Base-by-base conservation (phyloP, 768 basidiomycete genomes). In the Pulveroboletus ravenelii region DNA sequence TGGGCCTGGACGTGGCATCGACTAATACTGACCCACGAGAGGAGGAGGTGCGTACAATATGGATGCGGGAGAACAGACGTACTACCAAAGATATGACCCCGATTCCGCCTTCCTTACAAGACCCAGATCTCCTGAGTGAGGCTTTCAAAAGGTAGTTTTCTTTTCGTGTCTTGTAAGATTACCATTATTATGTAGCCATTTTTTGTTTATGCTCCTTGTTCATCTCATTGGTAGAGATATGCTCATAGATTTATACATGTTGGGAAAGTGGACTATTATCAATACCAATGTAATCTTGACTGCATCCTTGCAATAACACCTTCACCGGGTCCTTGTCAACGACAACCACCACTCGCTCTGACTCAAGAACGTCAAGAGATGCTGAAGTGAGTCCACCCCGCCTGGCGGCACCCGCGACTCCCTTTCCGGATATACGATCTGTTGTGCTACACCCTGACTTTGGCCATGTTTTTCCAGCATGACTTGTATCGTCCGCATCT, bases 401-500 rank as follows among this genome's bases (percentile, higher is more conserved):
- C 82, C 80, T 14, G 72, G 70, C 0, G 77, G 70, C 29, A 62
- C 63, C 29, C 67, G 68, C 27, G 66, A 63, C 41, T 68, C 70
- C 41, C 63, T 50, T 35, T 64, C 57, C 27, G 57, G 50, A 47
- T 60, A 49, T 43, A 62, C 54, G 15, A 62, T 62, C 42, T 62
- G 58, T 41, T 57, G 58, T 47, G 35, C 67, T 9, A 41, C 17
- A 3, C 40, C 54, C 41, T 13, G 62, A 30, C 52, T 39, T 30
- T 64, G 66, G n/a, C 59, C 47, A 8, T 67, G 68, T 57, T 81
- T 85, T 42, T 87, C 86, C 10, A 78, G 72, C 39, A 82, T 61
- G 13, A 70, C 74, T 52, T 77, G 80, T 48, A 89, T 59, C 6
- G 78, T 72, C 57, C 75, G 79, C 2, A 75, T 72, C 87, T 89